Evolutionary conservation across 2,329 filamentous ascomycete species (phyloP).

Genomic region (Colletotrichum musicola): DNA sequence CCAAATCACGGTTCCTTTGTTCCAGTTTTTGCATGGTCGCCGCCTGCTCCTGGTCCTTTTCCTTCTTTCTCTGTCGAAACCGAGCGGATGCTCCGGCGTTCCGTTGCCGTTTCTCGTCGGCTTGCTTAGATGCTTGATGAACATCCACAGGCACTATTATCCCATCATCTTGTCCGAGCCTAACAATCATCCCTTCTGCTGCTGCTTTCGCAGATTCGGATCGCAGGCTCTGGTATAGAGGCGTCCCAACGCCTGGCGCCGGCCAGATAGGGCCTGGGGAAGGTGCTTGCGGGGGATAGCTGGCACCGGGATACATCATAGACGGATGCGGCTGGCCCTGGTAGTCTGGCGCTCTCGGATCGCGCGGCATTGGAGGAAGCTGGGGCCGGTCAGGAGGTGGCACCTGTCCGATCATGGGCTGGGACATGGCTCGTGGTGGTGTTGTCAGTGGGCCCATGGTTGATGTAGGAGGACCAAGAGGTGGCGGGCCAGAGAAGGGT

Average conservation of each 20-base stretch:
- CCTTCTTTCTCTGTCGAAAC: slow-evolving; percentile 85
- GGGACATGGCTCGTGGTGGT: slow-evolving; percentile 51
- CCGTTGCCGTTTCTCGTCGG: slow-evolving; percentile 86
- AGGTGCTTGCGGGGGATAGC: slow-evolving; percentile 19
- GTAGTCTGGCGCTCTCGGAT: slow-evolving; percentile 25
- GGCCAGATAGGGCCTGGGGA: slow-evolving; percentile 43
- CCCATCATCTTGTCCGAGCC: slow-evolving; percentile 49
- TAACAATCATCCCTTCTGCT: slow-evolving; percentile 39
- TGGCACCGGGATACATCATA: slow-evolving; percentile 23
- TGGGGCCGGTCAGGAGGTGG: slow-evolving; percentile 42
- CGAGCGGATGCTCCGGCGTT: slow-evolving; percentile 89
- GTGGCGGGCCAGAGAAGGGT: slow-evolving; percentile 32
- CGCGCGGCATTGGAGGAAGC: slow-evolving; percentile 35
- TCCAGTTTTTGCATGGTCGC: slow-evolving; percentile 78
- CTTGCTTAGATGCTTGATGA: slow-evolving; percentile 83
- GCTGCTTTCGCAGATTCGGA: slow-evolving; percentile 33
- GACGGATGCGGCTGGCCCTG: slow-evolving; percentile 15
- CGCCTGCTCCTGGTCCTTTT: slow-evolving; percentile 80
- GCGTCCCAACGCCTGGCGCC: slow-evolving; percentile 51
- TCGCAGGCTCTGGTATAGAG: slow-evolving; percentile 40
- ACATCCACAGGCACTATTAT: slow-evolving; percentile 79
- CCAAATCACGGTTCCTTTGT: slow-evolving; percentile 74
- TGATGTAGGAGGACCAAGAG: slow-evolving; percentile 39
- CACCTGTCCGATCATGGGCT: slow-evolving; percentile 48
- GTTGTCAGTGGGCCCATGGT: slow-evolving; percentile 43